These are phyloP conservation scores for Aechmea fasciata DNA, from an alignment of 176 grass and related monocot species.

Conservation along the genomic window DNA sequence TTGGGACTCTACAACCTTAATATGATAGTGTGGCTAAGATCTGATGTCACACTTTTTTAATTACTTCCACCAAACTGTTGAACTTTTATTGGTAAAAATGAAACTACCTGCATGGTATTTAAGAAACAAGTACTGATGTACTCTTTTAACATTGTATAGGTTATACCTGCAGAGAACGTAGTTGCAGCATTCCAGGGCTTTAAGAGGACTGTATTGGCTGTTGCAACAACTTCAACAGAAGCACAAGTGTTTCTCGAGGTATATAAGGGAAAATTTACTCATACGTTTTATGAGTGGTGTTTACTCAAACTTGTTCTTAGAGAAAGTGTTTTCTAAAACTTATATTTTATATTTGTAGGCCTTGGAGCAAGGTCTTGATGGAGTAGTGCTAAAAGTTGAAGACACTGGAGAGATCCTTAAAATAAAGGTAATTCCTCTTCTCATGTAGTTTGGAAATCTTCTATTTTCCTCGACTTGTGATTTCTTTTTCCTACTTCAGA, in stretches of 20 bases:
- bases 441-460: too few species aligned
- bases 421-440: slow-evolving; percentile 51
- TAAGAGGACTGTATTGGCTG: slow-evolving; percentile 56
- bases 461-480: too few species aligned
- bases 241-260: slow-evolving; percentile 98
- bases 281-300: background rate
- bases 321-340: background rate
- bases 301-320: background rate
- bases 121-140: too few species aligned
- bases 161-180: slow-evolving; percentile 95
- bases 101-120: too few species aligned
- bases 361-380: slow-evolving; percentile 91
- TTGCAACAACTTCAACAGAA: slow-evolving; percentile 66
- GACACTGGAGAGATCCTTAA: slow-evolving; percentile 68
- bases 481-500: too few species aligned
- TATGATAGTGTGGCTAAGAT: too few species aligned
- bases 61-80: too few species aligned
- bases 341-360: slow-evolving; percentile 39
- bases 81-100: too few species aligned
- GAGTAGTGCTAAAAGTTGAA: slow-evolving; percentile 75
- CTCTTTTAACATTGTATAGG: slow-evolving; percentile 39
- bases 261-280: slow-evolving; percentile 10
- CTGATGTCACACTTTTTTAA: too few species aligned
- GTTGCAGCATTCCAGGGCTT: slow-evolving; percentile 82
- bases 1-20: too few species aligned